Evolutionary conservation across 192 early-diverging fungal species (phyloP), one percentile per base, ranked within the genome.

Genomic region (Coemansia sp.): DNA sequence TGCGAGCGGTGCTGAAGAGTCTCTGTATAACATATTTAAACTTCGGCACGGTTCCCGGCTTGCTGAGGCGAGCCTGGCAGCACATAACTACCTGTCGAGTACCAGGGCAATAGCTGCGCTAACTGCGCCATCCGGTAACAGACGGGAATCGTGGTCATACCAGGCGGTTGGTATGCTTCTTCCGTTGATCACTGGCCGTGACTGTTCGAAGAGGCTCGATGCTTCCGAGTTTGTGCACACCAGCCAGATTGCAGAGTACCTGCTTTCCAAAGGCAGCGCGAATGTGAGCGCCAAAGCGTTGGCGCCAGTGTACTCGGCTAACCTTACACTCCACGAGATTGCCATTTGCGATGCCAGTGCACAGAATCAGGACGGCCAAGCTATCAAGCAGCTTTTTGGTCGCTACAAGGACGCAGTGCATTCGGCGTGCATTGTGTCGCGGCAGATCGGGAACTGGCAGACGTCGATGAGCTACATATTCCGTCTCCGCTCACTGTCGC

Each of bases 401-500:
- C 67, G 65, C 34, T 81, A 73, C 59, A 66, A 63, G 20, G 69
- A 59, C 41, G 73, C 74, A 15, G 79, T 69, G 45, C 70, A 65
- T 2, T 41, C 58, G 29, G 79, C 79, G 4, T 73, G 67, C 29
- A 32, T 63, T 35, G 74, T 69, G 9, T 65, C 74, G 42, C 70
- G 79, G 0, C 70, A 55, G 34, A 67, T 74, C 19, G 62, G 65
- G 33, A 72, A 57, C 45, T 81, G 79, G 79, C 79, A 81, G 48
- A 61, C 61, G 36, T 69, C 79, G 43, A 75, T 81, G 74, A 73
- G 66, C 53, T 67, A 73, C 43, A 69, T 73, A 15, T 76, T 73
- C 61, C 70, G 79, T 10, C 64, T 81, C n/a, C 67, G 70, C 2
- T 36, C 64, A 0, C 40, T 66, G 43, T 34, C 61, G 32, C 65